Conservation (phyloP, 2,329 filamentous ascomycete species). For the Thermochaetoides dissita region DNA sequence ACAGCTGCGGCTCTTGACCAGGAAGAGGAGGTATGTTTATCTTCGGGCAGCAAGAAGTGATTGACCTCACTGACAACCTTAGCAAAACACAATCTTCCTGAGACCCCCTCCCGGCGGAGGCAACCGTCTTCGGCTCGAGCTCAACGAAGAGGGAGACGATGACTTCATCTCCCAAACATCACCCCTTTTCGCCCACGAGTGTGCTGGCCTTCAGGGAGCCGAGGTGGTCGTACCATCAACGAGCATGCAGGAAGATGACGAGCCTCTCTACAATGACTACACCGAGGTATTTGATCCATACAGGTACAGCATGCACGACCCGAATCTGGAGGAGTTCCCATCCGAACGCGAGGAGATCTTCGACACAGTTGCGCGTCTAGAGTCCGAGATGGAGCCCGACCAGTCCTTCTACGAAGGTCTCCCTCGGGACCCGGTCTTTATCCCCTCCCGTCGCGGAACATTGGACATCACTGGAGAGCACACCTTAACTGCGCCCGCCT, state of each 20-base stretch:
- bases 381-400: constrained; percentile 29
- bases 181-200: constrained; percentile 35
- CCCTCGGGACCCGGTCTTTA: constrained; percentile 23
- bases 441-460: constrained; percentile 20
- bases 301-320: constrained; percentile 29
- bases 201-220: constrained; percentile 23
- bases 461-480: constrained; percentile 26
- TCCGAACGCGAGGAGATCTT: constrained; percentile 31
- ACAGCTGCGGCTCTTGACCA: constrained; percentile 25
- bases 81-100: constrained; percentile 4
- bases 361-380: constrained; percentile 31
- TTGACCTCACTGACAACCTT: constrained; percentile 1
- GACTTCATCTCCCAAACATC: constrained; percentile 16
- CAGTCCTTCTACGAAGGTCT: constrained; percentile 23
- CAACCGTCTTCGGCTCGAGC: constrained; percentile 1
- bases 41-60: neutral
- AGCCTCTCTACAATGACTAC: neutral
- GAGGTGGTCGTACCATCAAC: constrained; percentile 8
- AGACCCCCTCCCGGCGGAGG: constrained; percentile 7
- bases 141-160: constrained; percentile 9
- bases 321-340: constrained; percentile 34
- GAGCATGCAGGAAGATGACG: constrained; percentile 18
- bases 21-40: constrained; percentile 9
- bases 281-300: constrained; percentile 13
- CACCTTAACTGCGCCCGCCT: constrained; percentile 18